These are phyloP conservation scores for Alternaria panax DNA, from an alignment of 2,329 filamentous ascomycete species.

Conservation along the genomic window DNA sequence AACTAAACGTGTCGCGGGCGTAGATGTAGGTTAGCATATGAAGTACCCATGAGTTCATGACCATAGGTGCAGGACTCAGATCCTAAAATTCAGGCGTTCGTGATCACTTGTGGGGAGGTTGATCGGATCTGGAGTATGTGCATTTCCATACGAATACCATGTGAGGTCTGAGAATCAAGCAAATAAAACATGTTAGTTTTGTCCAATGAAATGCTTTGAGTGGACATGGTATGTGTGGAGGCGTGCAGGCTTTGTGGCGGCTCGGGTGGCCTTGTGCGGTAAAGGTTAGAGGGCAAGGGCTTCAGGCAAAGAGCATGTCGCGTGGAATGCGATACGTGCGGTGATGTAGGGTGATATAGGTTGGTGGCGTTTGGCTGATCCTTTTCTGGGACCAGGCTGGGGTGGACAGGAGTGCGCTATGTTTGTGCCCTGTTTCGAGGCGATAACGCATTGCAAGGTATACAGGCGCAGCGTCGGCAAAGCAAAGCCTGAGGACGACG, in stretches of 20 bases:
- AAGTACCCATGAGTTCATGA: conserved; percentile 39
- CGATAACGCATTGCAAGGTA: conserved; percentile 5
- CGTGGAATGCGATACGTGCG: neutral
- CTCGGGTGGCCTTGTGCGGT: neutral
- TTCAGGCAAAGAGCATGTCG: neutral
- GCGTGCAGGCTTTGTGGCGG: neutral
- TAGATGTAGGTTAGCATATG: conserved; percentile 34
- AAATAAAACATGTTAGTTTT: conserved; percentile 31
- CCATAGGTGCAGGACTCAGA: conserved; percentile 36
- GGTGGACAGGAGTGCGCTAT: conserved; percentile 4
- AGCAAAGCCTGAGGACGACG: neutral
- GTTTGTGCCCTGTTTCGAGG: conserved; percentile 4
- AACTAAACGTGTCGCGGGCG: conserved; percentile 50
- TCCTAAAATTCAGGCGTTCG: conserved; percentile 45
- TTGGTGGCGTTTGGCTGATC: conserved; percentile 11
- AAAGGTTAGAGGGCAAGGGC: neutral
- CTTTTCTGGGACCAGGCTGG: neutral
- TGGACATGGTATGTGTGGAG: conserved; percentile 3
- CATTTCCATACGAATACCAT: conserved; percentile 47
- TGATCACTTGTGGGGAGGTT: conserved; percentile 45
- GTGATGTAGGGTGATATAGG: neutral
- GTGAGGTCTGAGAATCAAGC: conserved; percentile 21
- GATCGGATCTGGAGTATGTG: conserved; percentile 39
- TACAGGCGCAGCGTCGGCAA: neutral
- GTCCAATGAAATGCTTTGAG: neutral